Evolutionary conservation across 2,329 filamentous ascomycete genomes (phyloP), one percentile per base, ranked within the genome.

Genomic region (Pezicula carpinea): DNA sequence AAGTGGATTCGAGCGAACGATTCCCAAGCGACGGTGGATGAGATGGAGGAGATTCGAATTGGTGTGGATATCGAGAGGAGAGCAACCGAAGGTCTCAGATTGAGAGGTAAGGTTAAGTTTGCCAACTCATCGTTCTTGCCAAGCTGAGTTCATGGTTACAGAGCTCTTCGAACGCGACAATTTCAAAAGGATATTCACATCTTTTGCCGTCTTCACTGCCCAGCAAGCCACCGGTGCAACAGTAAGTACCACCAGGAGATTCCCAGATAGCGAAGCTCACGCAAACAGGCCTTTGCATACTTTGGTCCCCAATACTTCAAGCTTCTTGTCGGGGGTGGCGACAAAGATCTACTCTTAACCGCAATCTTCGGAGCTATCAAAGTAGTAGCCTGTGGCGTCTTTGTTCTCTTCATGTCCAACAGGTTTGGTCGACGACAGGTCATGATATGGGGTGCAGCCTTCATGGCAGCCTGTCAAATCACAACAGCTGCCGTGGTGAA

Each of bases 331-430:
- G 73, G 74, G 4, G 72, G 71, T 11, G 73, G 72, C 4, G 60
- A 68, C 35, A 64, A 70, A n/a, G 62, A 65, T 23, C 69, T 75
- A 33, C 63, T 77, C 6, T 66, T 77, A 43, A 76, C 71, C 1
- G 75, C 73, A 8, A 75, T 77, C 59, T 77, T 78, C 36, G 74
- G 74, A 3, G 60, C 75, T 6, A 69, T 75, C 49, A 77, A 77
- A 58, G 70, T 77, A 19, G 62, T 73, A 0, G 70, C 72, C 10
- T 78, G 75, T 46, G 63, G 69, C 0, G 46, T 68, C 15, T 79
- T 79, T 44, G 71, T 79, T n/a, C 50, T 76, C n/a, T 72, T 74
- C 49, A 64, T 79, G 34, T 71, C 74, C 0, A 76, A 79, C 47
- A 68, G 70, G 1, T 63, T 74, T 43, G 70, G 69, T 5, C 65